phyloP scores from a whole-genome alignment of 345 rosid genomes.

The Tarenaya hassleriana region DNA sequence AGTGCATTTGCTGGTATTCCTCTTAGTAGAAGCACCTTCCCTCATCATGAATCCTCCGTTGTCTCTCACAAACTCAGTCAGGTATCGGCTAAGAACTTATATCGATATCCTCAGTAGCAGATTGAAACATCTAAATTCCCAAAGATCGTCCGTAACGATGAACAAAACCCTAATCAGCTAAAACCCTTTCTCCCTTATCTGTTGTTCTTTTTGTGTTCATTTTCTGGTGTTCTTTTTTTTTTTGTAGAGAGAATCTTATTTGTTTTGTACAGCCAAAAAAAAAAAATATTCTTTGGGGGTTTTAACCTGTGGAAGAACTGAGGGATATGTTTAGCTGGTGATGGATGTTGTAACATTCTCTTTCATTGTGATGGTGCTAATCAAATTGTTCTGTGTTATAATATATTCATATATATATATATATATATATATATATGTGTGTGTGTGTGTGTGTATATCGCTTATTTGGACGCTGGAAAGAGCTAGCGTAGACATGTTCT shows the following conservation, averaged over 20 bases:
- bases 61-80: slow-evolving; percentile 80
- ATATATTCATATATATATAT: too few species aligned
- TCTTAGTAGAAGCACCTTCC: slow-evolving; percentile 84
- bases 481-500: too few species aligned
- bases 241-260: background rate
- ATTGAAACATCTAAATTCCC: slow-evolving; percentile 50
- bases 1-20: slow-evolving; percentile 61
- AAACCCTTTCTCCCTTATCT: background rate
- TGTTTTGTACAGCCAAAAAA: slow-evolving; percentile 47
- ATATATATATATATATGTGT: too few species aligned
- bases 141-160: slow-evolving; percentile 37
- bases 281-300: slow-evolving; percentile 45
- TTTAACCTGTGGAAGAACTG: slow-evolving; percentile 12
- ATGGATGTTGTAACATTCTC: slow-evolving; percentile 37
- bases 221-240: background rate
- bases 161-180: slow-evolving; percentile 24
- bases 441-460: too few species aligned
- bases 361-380: slow-evolving; percentile 19
- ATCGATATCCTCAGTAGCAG: slow-evolving; percentile 65
- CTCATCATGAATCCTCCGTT: slow-evolving; percentile 81
- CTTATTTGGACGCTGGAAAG: too few species aligned
- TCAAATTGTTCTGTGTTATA: slow-evolving; percentile 7
- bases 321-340: slow-evolving; percentile 18
- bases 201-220: slow-evolving; percentile 10
- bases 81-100: slow-evolving; percentile 57